Conservation (phyloP, 1,284 basidiomycete species). For the Marasmius oreades region DNA sequence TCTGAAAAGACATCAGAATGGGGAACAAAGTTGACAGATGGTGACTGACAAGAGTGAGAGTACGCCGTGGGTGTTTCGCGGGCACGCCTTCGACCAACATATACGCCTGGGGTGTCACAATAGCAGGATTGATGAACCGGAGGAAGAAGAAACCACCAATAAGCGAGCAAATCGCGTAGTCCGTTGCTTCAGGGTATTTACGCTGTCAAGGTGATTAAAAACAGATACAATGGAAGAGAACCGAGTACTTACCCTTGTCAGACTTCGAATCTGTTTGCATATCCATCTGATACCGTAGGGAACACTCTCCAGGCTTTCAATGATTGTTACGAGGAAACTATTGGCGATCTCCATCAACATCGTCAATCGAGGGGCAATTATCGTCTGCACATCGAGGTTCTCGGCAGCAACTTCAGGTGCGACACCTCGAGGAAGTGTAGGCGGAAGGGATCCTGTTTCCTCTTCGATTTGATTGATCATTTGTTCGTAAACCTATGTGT, state of each 20-base stretch:
- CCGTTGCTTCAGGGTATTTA: conserved; percentile 97
- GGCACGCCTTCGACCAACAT: conserved; percentile 98
- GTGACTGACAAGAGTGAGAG: conserved; percentile 78
- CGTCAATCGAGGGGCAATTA: conserved; percentile 92
- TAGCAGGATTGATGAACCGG: conserved; percentile 99
- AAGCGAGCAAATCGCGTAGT: conserved; percentile 96
- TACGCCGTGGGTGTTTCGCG: conserved; percentile 94
- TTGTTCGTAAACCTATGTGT: conserved; percentile 85
- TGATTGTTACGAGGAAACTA: conserved; percentile 95
- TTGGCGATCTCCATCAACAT: conserved; percentile 99
- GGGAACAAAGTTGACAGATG: neutral
- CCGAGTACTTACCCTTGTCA: conserved; percentile 73
- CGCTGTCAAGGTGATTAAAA: conserved; percentile 50
- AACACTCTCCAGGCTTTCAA: conserved; percentile 95
- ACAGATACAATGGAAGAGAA: conserved; percentile 8
- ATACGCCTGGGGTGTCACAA: conserved; percentile 98
- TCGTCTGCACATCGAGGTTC: conserved; percentile 93
- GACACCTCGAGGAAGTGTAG: conserved; percentile 88
- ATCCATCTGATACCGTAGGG: conserved; percentile 99
- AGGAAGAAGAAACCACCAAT: conserved; percentile 99
- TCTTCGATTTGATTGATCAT: conserved; percentile 99
- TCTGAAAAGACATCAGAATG: conserved; percentile 44
- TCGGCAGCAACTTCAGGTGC: conserved; percentile 91
- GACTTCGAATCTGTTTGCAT: conserved; percentile 96
- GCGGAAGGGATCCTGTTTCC: conserved; percentile 87